Percentiles rank a stretch among this genome's conserved stretches.
These are phyloP conservation scores for Eucalyptus fibrosa DNA, from an alignment of 345 rosid species.

Conservation along the genomic window DNA sequence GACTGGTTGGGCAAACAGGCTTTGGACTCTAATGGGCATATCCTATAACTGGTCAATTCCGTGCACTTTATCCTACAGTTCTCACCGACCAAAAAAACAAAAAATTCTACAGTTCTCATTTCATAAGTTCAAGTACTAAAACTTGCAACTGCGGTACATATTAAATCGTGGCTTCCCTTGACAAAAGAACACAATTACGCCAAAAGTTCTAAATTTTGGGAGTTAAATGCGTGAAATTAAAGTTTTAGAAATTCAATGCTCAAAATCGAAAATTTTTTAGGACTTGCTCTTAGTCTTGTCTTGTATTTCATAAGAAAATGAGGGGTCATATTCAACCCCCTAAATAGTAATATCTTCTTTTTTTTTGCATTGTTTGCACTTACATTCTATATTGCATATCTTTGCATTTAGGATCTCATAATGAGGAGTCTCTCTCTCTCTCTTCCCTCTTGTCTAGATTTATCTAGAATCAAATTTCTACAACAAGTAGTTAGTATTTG, in stretches of 20 bases:
- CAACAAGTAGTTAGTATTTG: background rate
- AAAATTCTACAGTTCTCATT: background rate
- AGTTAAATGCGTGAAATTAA: background rate
- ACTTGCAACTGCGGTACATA: background rate
- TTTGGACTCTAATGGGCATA: background rate
- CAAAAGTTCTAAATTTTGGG: background rate
- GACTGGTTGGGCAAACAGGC: too few species aligned
- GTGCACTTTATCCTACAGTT: too few species aligned
- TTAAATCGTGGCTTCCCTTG: background rate
- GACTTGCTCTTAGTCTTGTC: background rate
- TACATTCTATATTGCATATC: background rate
- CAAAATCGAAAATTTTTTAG: background rate
- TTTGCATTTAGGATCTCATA: background rate
- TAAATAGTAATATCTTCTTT: too few species aligned
- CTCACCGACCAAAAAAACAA: too few species aligned
- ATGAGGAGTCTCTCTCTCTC: background rate
- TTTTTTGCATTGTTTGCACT: background rate
- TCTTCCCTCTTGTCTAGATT: background rate
- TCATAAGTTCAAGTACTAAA: background rate
- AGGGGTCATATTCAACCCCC: background rate
- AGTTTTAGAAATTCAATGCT: background rate
- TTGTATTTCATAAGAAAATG: background rate
- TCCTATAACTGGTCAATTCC: background rate
- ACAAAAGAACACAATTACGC: background rate
- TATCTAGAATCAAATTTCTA: background rate